Evolutionary conservation across 441 rosid species (phyloP), one percentile per base, ranked within the genome.

Genomic region (Populus tomentosa): DNA sequence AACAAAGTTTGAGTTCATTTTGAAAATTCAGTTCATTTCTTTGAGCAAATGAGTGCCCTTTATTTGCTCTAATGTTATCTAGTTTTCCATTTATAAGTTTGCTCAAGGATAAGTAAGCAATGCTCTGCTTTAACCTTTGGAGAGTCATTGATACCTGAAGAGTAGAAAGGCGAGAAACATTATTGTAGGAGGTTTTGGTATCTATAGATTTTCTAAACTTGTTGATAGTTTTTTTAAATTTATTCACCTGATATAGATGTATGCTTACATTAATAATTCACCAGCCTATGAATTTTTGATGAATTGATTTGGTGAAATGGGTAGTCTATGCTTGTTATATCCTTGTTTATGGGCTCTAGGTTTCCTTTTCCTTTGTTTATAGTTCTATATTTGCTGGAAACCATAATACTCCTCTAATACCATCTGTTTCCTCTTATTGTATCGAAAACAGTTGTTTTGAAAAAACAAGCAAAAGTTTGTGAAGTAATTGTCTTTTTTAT

Each of bases 91-190:
- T 53, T 53, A 53, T 18, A 53, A 30, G 61, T 38, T 38, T 74
- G 14, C 35, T 72, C 33, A 40, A 32, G 46, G 26, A 21, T 71
- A 62, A 59, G 30, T 40, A 36, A 23, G 33, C 65, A 67, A 7
- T 30, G 21, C 21, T 75, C 32, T 75, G 50, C 72, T 67, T 68
- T 75, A n/a, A 62, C 9, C 32, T 23, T 63, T 73, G n/a, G 24
- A 10, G 2, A 61, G 53, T 69, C 26, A 38, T 69, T 50, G 40
- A 26, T 71, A 71, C 32, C 61, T 30, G 42, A 56, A 7, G 38
- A 30, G 66, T 56, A 30, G 46, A 50, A 50, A 53, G 26, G 38
- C 20, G 21, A 50, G 28, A 21, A 11, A 1, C 4, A 10, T 1
- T 10, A 14, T 23, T 56, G 32, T 5, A 72, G 75, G 35, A 59